phyloP scores from a whole-genome alignment of 345 rosid genomes.

The Erysimum cheiranthoides region DNA sequence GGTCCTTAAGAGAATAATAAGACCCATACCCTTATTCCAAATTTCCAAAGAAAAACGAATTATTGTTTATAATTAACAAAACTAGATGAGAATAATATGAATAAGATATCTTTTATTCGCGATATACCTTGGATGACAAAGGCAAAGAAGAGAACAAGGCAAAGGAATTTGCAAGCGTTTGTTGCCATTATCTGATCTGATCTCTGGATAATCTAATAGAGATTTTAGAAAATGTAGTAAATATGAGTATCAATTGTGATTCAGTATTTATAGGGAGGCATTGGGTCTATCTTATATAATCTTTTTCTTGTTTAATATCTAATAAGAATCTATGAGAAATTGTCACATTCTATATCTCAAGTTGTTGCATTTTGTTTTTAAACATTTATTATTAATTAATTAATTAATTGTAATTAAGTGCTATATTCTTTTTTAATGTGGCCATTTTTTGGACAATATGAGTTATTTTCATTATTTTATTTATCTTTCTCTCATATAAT shows the following conservation, averaged over 20 bases:
- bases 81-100: neutral
- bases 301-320: too few species aligned
- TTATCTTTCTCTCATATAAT: too few species aligned
- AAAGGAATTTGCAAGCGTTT: constrained; percentile 15
- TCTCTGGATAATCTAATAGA: neutral
- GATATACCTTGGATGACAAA: neutral
- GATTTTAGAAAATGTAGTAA: neutral
- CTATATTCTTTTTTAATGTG: too few species aligned
- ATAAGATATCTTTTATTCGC: neutral
- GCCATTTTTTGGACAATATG: too few species aligned
- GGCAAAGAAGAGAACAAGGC: neutral
- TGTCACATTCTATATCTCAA: neutral
- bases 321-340: neutral
- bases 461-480: too few species aligned
- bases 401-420: too few species aligned
- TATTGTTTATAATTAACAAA: neutral
- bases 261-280: neutral
- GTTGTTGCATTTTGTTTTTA: neutral
- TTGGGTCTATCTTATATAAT: neutral
- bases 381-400: too few species aligned
- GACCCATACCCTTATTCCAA: neutral
- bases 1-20: neutral
- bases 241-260: neutral
- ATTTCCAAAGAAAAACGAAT: neutral
- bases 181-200: constrained; percentile 1